Evolutionary conservation across 139 green algal genomes (phyloP).

Genomic region (Volvox reticuliferus): DNA sequence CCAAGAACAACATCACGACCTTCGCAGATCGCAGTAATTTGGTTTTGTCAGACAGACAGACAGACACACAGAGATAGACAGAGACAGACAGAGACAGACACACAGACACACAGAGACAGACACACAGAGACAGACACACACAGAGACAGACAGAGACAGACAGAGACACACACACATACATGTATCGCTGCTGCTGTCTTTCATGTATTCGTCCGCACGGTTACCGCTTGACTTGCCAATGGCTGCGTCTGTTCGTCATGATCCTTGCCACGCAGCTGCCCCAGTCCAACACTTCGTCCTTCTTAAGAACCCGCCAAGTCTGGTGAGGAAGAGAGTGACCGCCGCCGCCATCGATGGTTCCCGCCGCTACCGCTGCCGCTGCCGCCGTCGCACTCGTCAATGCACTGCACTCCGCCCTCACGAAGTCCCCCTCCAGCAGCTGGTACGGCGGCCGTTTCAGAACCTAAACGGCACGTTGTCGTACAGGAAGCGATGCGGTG

Average conservation of each 20-base stretch:
- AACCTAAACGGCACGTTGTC: neutral
- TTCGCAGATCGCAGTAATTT: too few species aligned
- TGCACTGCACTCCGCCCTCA: constrained; percentile 63
- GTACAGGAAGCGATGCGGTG: too few species aligned
- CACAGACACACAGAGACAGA: too few species aligned
- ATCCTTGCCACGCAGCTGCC: constrained; percentile 58
- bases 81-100: too few species aligned
- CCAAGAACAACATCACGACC: too few species aligned
- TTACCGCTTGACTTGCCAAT: constrained; percentile 50
- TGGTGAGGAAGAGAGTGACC: neutral
- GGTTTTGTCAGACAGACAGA: too few species aligned
- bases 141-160: too few species aligned
- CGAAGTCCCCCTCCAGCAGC: constrained; percentile 69
- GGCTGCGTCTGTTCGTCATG: constrained; percentile 59
- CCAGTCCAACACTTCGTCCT: constrained; percentile 62
- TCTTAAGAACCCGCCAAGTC: constrained; percentile 49
- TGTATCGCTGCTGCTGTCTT: too few species aligned
- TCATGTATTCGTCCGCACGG: too few species aligned
- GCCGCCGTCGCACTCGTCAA: constrained; percentile 39
- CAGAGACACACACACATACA: too few species aligned
- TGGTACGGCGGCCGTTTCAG: constrained; percentile 62
- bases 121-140: too few species aligned
- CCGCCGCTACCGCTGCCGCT: neutral
- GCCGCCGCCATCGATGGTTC: neutral
- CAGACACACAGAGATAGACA: too few species aligned